phyloP scores from a whole-genome alignment of 1,284 basidiomycete genomes.

The Ustilago nuda region DNA sequence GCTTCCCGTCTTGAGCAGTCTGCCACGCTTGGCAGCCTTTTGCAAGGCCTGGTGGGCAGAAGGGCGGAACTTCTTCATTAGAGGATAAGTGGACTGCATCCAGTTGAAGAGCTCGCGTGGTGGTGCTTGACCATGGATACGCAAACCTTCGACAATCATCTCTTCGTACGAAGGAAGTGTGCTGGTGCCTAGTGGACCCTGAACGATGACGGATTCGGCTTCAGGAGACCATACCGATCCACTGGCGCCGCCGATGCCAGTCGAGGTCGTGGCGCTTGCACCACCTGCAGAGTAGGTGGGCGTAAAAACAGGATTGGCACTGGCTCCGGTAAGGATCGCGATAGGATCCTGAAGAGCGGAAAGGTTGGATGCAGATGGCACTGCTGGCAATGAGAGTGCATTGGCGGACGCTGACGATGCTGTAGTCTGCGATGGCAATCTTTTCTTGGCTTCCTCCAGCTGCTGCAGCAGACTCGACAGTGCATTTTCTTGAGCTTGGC shows the following conservation, averaged over 20 bases:
- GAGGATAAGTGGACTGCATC: constrained; percentile 64
- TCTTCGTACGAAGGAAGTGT: constrained; percentile 64
- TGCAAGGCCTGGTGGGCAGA: constrained; percentile 67
- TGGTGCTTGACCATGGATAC: constrained; percentile 55
- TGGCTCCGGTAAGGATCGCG: constrained; percentile 47
- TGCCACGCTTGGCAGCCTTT: constrained; percentile 66
- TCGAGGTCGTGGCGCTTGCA: neutral
- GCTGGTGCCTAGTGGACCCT: constrained; percentile 52
- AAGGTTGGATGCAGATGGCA: neutral
- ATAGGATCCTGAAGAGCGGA: constrained; percentile 30
- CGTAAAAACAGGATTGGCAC: constrained; percentile 42
- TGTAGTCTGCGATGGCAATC: constrained; percentile 14
- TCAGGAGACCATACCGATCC: constrained; percentile 39
- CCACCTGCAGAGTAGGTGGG: constrained; percentile 21
- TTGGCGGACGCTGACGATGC: constrained; percentile 10
- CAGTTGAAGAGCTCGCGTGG: constrained; percentile 62
- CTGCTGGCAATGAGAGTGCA: constrained; percentile 8
- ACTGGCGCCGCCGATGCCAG: constrained; percentile 3
- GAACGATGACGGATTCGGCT: constrained; percentile 44
- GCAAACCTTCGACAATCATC: constrained; percentile 64
- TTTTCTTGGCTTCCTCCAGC: constrained; percentile 43
- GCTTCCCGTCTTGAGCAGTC: constrained; percentile 63
- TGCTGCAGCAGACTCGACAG: constrained; percentile 43
- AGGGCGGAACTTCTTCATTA: constrained; percentile 66
- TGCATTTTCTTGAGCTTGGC: constrained; percentile 15